Conservation (phyloP, 257 asterid species). For the Agastache rugosa region DNA sequence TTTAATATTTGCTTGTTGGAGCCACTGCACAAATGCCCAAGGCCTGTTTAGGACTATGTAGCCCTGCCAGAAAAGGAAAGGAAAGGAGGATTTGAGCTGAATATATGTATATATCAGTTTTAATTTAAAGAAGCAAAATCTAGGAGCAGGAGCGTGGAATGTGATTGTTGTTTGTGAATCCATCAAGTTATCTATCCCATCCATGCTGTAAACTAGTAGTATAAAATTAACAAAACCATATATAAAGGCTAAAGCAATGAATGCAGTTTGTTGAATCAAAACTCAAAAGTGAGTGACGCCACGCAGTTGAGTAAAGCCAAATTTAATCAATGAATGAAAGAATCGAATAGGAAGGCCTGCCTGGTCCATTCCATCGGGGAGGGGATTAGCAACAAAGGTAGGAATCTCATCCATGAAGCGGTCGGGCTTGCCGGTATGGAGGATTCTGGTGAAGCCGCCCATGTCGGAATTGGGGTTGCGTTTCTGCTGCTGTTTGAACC, state of each 20-base stretch:
- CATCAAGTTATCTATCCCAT: constrained; percentile 11
- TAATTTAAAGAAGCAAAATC: constrained; percentile 22
- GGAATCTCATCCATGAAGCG: constrained; percentile 94
- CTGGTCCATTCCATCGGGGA: constrained; percentile 93
- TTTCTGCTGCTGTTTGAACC: constrained; percentile 75
- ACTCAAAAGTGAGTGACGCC: too few relatives aligned
- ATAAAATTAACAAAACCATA: neutral
- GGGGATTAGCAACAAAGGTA: constrained; percentile 89
- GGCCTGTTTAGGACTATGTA: constrained; percentile 97
- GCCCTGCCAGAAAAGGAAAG: constrained; percentile 57
- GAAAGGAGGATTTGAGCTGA: constrained; percentile 18
- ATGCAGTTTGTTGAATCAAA: too few relatives aligned
- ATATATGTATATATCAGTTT: too few relatives aligned
- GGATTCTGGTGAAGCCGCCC: constrained; percentile 94
- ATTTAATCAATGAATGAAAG: neutral
- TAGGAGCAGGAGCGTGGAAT: neutral
- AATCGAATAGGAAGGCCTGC: constrained; percentile 32
- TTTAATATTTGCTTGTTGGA: constrained; percentile 79
- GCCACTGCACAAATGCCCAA: constrained; percentile 99
- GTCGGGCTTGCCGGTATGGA: constrained; percentile 81
- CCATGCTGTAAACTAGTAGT: neutral
- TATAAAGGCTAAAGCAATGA: neutral
- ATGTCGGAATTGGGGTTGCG: constrained; percentile 64
- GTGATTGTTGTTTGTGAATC: constrained; percentile 5
- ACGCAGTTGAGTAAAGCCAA: neutral